Evolutionary conservation across 805 yeast species (phyloP).

Genomic region (Metschnikowia cerradonensis): DNA sequence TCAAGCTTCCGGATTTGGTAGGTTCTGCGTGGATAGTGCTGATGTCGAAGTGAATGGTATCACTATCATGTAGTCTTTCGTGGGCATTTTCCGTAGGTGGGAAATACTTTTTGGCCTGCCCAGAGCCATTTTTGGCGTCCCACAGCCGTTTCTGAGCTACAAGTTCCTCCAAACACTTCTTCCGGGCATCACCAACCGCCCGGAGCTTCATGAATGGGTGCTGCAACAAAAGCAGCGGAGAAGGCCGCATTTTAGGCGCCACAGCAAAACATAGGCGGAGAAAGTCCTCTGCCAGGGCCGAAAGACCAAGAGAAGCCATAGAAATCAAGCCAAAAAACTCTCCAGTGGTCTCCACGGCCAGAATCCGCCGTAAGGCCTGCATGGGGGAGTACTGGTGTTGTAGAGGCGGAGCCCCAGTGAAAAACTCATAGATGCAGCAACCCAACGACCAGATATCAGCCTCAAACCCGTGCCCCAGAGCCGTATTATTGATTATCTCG

Average conservation of each 20-base stretch:
- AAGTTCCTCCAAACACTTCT: conserved; percentile 23
- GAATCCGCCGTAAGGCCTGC: conserved; percentile 41
- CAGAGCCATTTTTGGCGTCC: conserved; percentile 36
- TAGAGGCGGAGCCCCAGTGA: conserved; percentile 66
- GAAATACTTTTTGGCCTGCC: conserved; percentile 28
- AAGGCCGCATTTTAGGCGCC: not conserved
- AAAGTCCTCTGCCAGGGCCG: not conserved
- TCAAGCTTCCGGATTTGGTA: not conserved
- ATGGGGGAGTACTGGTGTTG: conserved; percentile 38
- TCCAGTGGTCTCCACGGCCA: conserved; percentile 25
- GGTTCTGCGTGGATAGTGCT: conserved; percentile 23
- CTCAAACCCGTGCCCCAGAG: conserved; percentile 49
- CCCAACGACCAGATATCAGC: conserved; percentile 84
- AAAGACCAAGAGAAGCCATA: not conserved
- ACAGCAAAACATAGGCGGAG: conserved; percentile 1
- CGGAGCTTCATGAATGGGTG: conserved; percentile 2
- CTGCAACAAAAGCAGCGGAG: not conserved
- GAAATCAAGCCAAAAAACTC: conserved; percentile 28
- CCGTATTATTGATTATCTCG: conserved; percentile 48
- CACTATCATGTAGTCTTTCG: conserved; percentile 6
- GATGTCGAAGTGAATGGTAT: conserved; percentile 33
- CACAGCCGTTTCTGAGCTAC: conserved; percentile 35
- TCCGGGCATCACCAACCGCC: not conserved
- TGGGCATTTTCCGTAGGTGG: conserved; percentile 31
- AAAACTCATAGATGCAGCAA: conserved; percentile 70